Percentiles rank a stretch among this genome's conserved stretches.
Evolutionary conservation across 768 basidiomycete species (phyloP).

Genomic region (Amanita rimosa): DNA sequence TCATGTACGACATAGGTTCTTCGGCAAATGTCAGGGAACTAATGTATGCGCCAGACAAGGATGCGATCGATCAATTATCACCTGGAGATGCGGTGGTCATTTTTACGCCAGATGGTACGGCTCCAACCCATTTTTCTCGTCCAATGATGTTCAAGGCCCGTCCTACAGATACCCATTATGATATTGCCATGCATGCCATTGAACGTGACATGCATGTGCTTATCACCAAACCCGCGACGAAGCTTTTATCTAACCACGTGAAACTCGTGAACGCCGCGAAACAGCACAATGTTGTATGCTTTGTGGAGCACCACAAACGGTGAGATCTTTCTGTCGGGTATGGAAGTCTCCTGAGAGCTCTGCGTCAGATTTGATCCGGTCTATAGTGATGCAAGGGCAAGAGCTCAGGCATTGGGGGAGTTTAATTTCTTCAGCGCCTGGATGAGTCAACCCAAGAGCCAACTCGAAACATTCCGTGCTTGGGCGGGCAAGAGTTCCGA

Average conservation of each 20-base stretch:
- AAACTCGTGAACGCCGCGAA: constrained; percentile 66
- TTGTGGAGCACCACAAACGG: constrained; percentile 94
- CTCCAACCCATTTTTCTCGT: not conserved
- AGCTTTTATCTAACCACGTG: constrained; percentile 75
- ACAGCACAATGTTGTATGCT: constrained; percentile 75
- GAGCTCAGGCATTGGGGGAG: constrained; percentile 68
- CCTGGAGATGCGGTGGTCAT: constrained; percentile 86
- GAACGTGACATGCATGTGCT: constrained; percentile 81
- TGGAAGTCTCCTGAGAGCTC: not conserved
- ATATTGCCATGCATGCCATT: constrained; percentile 80
- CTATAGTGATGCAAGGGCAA: constrained; percentile 82
- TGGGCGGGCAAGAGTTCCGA: constrained; percentile 96
- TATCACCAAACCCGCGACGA: constrained; percentile 88
- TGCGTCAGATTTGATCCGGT: constrained; percentile 66
- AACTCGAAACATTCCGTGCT: constrained; percentile 87
- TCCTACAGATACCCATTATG: constrained; percentile 66
- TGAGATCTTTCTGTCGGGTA: constrained; percentile 12
- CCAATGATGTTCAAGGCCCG: not conserved
- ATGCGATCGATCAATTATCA: constrained; percentile 64
- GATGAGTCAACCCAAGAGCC: constrained; percentile 97
- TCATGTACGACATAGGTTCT: constrained; percentile 49
- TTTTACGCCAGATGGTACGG: constrained; percentile 84
- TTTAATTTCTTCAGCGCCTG: constrained; percentile 95
- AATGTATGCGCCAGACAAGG: constrained; percentile 45
- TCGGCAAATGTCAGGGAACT: not conserved